phyloP scores from a whole-genome alignment of 78 protist genomes.

The Diacronema lutheri region DNA sequence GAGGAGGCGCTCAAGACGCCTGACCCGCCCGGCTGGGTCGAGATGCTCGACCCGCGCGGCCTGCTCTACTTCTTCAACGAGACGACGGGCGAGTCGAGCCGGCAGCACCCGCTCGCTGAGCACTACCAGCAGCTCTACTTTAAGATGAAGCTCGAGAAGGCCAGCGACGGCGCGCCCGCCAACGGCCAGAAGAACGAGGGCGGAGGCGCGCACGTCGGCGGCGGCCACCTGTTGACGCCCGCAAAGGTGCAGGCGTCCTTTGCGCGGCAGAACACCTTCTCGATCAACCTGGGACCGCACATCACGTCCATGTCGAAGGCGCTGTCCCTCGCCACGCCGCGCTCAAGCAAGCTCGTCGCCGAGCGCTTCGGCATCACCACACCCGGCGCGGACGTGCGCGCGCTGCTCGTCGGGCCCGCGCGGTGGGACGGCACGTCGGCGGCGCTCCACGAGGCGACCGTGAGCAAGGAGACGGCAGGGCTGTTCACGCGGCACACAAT shows the following conservation, averaged over 20 bases:
- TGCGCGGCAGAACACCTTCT: not conserved
- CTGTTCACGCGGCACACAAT: not conserved
- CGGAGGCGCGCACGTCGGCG: not conserved
- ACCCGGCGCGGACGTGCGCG: not conserved
- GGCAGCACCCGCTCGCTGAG: constrained; percentile 34
- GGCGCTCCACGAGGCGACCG: not conserved
- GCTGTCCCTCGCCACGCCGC: not conserved
- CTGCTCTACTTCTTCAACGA: constrained; percentile 2
- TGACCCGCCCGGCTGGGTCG: constrained; percentile 11
- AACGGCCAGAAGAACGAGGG: not conserved
- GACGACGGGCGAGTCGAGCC: not conserved
- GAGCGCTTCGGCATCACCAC: not conserved
- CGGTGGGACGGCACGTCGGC: not conserved
- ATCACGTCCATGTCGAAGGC: no score
- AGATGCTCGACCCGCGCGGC: constrained; percentile 1
- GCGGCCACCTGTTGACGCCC: not conserved
- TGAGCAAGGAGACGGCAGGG: no score
- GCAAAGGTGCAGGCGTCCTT: not conserved
- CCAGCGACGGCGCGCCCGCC: no score
- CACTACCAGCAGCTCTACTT: not conserved
- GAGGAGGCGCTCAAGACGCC: not conserved
- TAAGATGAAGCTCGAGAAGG: not conserved
- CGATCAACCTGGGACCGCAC: no score
- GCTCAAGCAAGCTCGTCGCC: not conserved
- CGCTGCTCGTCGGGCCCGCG: not conserved